Evolutionary conservation across 2,329 filamentous ascomycete species (phyloP).

Genomic region (Lojkania enalia): DNA sequence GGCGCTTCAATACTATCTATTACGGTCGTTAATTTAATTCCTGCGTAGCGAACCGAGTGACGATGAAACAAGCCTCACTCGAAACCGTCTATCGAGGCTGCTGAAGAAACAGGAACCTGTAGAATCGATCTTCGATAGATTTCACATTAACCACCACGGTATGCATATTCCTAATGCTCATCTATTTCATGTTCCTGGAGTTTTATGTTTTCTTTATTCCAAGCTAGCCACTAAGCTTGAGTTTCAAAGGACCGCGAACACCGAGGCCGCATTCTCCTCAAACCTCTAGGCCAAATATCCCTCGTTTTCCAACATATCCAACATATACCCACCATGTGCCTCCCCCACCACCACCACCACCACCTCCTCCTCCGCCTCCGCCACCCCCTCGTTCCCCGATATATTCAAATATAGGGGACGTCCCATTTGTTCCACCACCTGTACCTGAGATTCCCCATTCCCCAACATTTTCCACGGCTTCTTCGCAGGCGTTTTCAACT

Average conservation of each 20-base stretch:
- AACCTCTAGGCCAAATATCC: conserved; percentile 31
- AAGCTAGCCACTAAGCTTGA: neutral
- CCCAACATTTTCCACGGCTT: conserved; percentile 49
- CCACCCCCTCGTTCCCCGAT: conserved; percentile 8
- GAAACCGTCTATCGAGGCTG: conserved; percentile 31
- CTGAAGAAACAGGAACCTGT: conserved; percentile 43
- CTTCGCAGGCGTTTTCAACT: conserved; percentile 46
- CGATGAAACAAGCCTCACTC: conserved; percentile 34
- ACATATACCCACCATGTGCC: conserved; percentile 1
- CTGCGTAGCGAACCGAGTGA: conserved; percentile 30
- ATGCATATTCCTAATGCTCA: conserved; percentile 11
- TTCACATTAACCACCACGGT: conserved; percentile 31
- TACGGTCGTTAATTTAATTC: conserved; percentile 16
- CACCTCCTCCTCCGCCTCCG: conserved; percentile 11
- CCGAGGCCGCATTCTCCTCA: conserved; percentile 33
- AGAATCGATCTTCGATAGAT: conserved; percentile 38
- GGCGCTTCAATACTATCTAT: conserved; percentile 17
- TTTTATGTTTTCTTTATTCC: too few species aligned
- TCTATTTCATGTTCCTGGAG: neutral
- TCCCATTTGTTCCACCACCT: conserved; percentile 39
- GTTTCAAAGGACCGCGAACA: conserved; percentile 16
- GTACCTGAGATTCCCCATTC: conserved; percentile 46
- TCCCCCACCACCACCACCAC: conserved; percentile 5
- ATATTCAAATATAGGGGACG: conserved; percentile 29
- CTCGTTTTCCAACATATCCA: conserved; percentile 30